A percentile compares a stretch with the other conserved stretches of the same genome.
These are phyloP conservation scores for Houttuynia cordata DNA, from an alignment of 164 flowering plant genomes.

Conservation along the genomic window DNA sequence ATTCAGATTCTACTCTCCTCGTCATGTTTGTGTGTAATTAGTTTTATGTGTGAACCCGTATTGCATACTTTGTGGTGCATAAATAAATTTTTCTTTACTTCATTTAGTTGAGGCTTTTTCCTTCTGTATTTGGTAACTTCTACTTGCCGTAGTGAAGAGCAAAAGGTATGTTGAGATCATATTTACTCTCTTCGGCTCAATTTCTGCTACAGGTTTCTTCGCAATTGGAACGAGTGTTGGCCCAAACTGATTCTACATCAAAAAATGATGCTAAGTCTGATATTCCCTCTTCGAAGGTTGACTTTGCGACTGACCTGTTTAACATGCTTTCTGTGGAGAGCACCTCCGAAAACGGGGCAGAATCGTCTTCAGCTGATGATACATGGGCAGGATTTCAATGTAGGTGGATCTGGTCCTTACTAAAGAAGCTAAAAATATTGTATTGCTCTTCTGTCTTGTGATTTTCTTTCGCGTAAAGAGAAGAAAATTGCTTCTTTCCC, in stretches of 20 bases:
- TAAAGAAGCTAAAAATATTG: too few species aligned
- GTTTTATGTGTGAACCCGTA: too few species aligned
- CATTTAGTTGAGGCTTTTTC: too few species aligned
- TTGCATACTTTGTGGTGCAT: too few species aligned
- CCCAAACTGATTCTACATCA: conserved; percentile 2
- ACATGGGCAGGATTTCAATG: conserved; percentile 95
- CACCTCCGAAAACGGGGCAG: conserved; percentile 50
- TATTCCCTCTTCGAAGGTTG: conserved; percentile 51
- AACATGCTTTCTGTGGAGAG: conserved; percentile 78
- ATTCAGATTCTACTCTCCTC: too few species aligned
- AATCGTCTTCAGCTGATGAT: conserved; percentile 46
- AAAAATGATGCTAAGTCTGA: conserved; percentile 20
- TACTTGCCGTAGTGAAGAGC: background rate
- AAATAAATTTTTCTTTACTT: too few species aligned
- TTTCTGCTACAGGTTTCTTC: conserved; percentile 25
- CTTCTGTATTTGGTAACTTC: too few species aligned
- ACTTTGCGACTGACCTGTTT: conserved; percentile 82
- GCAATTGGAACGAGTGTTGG: conserved; percentile 21
- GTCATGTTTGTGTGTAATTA: too few species aligned
- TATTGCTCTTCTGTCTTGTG: background rate
- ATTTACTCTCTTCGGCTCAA: background rate
- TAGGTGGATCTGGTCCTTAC: conserved; percentile 16
- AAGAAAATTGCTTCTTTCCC: background rate
- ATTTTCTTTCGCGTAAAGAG: background rate
- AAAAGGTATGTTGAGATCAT: background rate